These are phyloP conservation scores for Iberis amara DNA, from an alignment of 441 rosid species.

Conservation along the genomic window DNA sequence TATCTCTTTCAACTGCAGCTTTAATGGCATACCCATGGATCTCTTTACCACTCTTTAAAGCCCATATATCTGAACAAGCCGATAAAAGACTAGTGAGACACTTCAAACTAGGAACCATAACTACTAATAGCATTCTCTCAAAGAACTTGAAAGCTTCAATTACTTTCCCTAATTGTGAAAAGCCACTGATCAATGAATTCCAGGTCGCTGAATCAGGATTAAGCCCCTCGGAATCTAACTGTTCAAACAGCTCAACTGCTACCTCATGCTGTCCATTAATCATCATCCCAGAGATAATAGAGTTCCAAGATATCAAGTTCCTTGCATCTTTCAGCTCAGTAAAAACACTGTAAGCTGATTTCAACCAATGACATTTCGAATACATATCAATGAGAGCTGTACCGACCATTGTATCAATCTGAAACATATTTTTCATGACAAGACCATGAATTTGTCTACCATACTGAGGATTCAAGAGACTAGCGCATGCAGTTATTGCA, in stretches of 20 bases:
- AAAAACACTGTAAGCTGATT: slow-evolving; percentile 41
- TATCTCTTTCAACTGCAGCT: slow-evolving; percentile 36
- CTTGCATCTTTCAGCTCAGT: slow-evolving; percentile 38
- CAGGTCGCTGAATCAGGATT: slow-evolving; percentile 64
- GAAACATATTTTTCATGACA: slow-evolving; percentile 28
- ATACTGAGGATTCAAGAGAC: slow-evolving; percentile 32
- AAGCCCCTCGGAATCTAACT: slow-evolving; percentile 40
- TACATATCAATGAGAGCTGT: slow-evolving; percentile 49
- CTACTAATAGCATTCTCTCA: slow-evolving; percentile 46
- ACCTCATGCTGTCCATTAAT: slow-evolving; percentile 40
- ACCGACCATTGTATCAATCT: slow-evolving; percentile 38
- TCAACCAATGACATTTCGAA: slow-evolving; percentile 43
- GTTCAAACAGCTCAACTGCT: slow-evolving; percentile 48
- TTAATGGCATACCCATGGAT: slow-evolving; percentile 48
- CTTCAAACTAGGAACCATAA: slow-evolving; percentile 42
- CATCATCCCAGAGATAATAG: slow-evolving; percentile 58
- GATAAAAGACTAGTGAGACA: slow-evolving; percentile 57
- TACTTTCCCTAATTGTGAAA: slow-evolving; percentile 48
- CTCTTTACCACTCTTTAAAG: slow-evolving; percentile 50
- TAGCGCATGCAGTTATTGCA: slow-evolving; percentile 40
- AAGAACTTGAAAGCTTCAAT: slow-evolving; percentile 47
- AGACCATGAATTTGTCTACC: slow-evolving; percentile 45
- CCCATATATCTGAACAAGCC: slow-evolving; percentile 53
- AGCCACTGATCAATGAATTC: slow-evolving; percentile 66
- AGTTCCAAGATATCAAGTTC: slow-evolving; percentile 59